Percentiles rank a stretch among this genome's conserved stretches.
Evolutionary conservation across 192 early-diverging fungal genomes (phyloP).

Genomic region (Coemansia sp.): DNA sequence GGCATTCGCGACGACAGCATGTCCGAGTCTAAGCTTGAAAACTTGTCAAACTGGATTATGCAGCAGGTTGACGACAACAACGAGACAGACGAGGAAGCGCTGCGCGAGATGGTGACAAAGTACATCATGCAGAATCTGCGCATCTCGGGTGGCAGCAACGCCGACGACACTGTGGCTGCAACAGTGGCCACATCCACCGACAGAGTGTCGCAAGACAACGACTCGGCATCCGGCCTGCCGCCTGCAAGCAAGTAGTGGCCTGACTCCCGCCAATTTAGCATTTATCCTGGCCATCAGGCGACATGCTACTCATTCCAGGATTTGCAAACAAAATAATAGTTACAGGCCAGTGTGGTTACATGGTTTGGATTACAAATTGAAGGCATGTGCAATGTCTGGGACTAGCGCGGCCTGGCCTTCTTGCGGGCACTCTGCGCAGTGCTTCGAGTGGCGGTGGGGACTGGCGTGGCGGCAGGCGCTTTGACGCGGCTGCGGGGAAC

Average conservation of each 20-base stretch:
- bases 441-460: constrained; percentile 22
- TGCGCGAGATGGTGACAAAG: constrained; percentile 56
- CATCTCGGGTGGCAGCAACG: constrained; percentile 11
- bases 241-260: background rate
- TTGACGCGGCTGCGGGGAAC: constrained; percentile 37
- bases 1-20: constrained; percentile 22
- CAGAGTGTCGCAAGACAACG: constrained; percentile 31
- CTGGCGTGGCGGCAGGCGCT: constrained; percentile 20
- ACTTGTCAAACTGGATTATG: constrained; percentile 59
- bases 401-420: constrained; percentile 22
- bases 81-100: constrained; percentile 54
- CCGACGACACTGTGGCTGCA: constrained; percentile 35
- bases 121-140: constrained; percentile 45
- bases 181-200: constrained; percentile 35
- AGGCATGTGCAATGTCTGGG: background rate
- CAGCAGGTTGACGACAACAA: constrained; percentile 53
- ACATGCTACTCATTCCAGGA: no score
- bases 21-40: constrained; percentile 37
- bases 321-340: background rate
- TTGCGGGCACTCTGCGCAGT: constrained; percentile 23
- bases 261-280: no score
- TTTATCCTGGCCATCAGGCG: no score
- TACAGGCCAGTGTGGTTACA: background rate
- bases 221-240: constrained; percentile 4
- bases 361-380: background rate